Evolutionary conservation across 306 rosid species (phyloP), one percentile per base, ranked within the genome.

Genomic region (Calophaca sinica): DNA sequence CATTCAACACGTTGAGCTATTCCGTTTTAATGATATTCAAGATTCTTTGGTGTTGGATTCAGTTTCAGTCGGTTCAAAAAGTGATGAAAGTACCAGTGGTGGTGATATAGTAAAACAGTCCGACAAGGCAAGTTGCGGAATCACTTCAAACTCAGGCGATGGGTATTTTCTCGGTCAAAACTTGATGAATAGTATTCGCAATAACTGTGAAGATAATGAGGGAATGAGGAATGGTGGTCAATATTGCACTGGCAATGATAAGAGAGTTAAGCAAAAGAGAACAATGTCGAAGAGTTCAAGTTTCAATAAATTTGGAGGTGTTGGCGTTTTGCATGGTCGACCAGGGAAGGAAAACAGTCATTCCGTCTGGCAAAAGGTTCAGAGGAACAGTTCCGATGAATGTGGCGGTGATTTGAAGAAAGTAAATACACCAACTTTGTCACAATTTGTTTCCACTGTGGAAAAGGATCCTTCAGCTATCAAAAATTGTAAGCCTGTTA

Each of bases 321-420:
- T 45, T 58, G 89, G 83, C 45, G 60, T 70, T 78, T 67, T 55
- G 50, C 86, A 84, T 55, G 79, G 81, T 73, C 88, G 85, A 75
- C 32, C 80, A 2, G 88, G 91, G 77, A 93, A 88, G 84, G 96
- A 82, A 86, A 88, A 79, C 70, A 82, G 74, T 61, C 91, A 83
- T 79, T 81, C 98, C 12, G 82, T 93, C 35, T 93, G 98, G 98
- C 88, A 93, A 78, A 93, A 86, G 85, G 98, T 93, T 78, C 90
- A 90, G 85, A 90, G 74, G 82, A 82, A 84, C 32, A 71, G 60
- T 26, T 66, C 80, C 58, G 74, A 75, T 58, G 90, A 76, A 49
- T 68, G 86, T 76, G 36, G 20, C 54, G 79, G 73, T 46, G 88
- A 85, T 72, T 46, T 80, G 72, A 88, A 87, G 81, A 88, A 85